phyloP scores from a whole-genome alignment of 2,329 filamentous ascomycete genomes.

The Sporothrix protearum region DNA sequence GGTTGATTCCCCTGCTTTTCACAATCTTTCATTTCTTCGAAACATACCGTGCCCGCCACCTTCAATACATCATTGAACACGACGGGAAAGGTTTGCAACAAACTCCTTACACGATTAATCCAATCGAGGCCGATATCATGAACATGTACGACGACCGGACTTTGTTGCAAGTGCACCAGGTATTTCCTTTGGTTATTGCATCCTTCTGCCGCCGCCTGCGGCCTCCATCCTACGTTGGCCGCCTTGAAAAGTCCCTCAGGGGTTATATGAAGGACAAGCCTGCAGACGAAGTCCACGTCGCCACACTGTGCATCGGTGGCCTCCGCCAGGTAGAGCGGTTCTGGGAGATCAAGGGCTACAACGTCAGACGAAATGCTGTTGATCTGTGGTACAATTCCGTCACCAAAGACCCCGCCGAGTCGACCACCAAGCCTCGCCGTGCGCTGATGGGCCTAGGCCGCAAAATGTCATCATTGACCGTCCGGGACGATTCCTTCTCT shows the following conservation, averaged over 20 bases:
- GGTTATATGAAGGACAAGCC: constrained; percentile 63
- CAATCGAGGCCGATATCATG: constrained; percentile 61
- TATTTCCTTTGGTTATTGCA: constrained; percentile 61
- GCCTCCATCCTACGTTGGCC: constrained; percentile 62
- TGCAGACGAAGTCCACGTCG: constrained; percentile 59
- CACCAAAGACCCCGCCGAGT: constrained; percentile 43
- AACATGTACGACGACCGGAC: constrained; percentile 62
- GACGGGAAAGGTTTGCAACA: constrained; percentile 49
- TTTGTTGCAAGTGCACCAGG: constrained; percentile 59
- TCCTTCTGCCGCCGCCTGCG: constrained; percentile 61
- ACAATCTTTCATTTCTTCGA: constrained; percentile 67
- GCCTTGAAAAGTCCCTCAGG: constrained; percentile 59
- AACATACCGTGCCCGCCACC: constrained; percentile 57
- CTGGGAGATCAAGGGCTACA: constrained; percentile 66
- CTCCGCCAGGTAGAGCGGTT: constrained; percentile 60
- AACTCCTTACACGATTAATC: constrained; percentile 58
- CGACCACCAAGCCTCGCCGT: constrained; percentile 48
- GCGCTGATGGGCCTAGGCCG: constrained; percentile 53
- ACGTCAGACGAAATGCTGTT: constrained; percentile 55
- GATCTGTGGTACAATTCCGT: constrained; percentile 58
- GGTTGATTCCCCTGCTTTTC: constrained; percentile 61
- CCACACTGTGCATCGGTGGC: constrained; percentile 58
- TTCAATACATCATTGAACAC: constrained; percentile 53
- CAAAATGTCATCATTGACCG: constrained; percentile 51
- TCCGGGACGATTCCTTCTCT: constrained; percentile 35